Evolutionary conservation across 768 basidiomycete species (phyloP), one percentile per base, ranked within the genome.

Genomic region (Lentinula detonsa): DNA sequence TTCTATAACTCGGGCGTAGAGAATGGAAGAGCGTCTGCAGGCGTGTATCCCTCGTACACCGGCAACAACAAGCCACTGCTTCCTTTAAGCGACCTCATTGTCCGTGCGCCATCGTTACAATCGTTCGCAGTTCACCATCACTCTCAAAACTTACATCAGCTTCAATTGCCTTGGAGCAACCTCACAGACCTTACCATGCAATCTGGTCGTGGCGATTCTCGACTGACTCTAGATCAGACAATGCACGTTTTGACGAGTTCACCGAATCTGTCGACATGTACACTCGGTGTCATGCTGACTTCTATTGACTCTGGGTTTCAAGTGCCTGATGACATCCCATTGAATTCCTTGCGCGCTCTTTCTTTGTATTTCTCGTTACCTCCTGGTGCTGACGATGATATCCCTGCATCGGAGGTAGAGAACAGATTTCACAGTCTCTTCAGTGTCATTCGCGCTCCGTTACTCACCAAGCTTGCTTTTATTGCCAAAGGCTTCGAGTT

Each of bases 221-320:
- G 57, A 33, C 45, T 59, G 4, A 59, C 57, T 11, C 11, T 59
- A 7, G 8, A 33, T 48, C 57, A 59, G 33, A 59, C 57, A n/a
- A 23, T 59, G 10, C 34, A 46, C 18, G 18, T 59, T 37, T 35
- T 59, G 9, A 31, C 57, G 40, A 59, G 33, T 33, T 59, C 48
- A 13, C 57, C 57, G 13, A 59, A 59, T 49, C 57, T 59, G 46
- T 46, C 43, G 45, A 48, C 31, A 18, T 59, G 57, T 35, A 59
- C 57, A 5, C 35, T 59, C 34, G 57, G 57, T 39, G 57, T 59
- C 28, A 34, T 50, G 48, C 55, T 56, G 21, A 56, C 55, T 42
- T 28, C 55, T 13, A 28, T 13, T 33, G 39, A 40, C 18, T 15
- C 54, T 55, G 54, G 37, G 39, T 37, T 42, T 21, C 18, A 15